Conservation (phyloP, 2,329 filamentous ascomycete genomes). For the Tolypocladium paradoxum region DNA sequence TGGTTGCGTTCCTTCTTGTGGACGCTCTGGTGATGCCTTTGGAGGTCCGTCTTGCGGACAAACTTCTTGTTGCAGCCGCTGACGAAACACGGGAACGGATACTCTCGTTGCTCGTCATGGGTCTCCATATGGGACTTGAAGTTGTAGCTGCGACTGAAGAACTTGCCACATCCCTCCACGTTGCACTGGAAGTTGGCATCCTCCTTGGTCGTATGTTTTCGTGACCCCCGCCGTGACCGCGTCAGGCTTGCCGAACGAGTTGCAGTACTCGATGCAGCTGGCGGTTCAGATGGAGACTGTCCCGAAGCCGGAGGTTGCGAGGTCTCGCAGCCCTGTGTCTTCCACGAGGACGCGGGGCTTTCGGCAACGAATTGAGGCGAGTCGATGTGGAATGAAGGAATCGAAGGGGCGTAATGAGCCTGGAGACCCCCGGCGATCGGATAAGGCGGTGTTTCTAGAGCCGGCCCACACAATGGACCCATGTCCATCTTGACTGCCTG, state of each 20-base stretch:
- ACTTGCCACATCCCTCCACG: conserved; percentile 59
- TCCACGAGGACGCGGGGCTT: not conserved
- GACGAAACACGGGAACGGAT: conserved; percentile 57
- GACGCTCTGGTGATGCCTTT: conserved; percentile 52
- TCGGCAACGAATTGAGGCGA: not conserved
- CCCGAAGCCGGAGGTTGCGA: not conserved
- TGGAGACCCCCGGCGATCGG: not conserved
- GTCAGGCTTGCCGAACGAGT: not conserved
- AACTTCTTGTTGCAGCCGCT: conserved; percentile 63
- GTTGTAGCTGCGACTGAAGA: conserved; percentile 78
- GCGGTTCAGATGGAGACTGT: not conserved
- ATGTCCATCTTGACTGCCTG: not conserved
- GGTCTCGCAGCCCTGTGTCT: not conserved
- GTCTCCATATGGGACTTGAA: conserved; percentile 79
- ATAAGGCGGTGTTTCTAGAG: not conserved
- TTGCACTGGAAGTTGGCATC: conserved; percentile 63
- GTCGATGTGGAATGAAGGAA: not conserved
- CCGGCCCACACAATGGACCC: not conserved
- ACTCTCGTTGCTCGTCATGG: conserved; percentile 63
- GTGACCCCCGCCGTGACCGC: conserved; percentile 16
- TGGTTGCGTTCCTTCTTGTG: conserved; percentile 64
- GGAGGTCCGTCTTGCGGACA: conserved; percentile 71
- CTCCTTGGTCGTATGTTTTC: conserved; percentile 51
- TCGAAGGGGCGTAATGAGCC: not conserved
- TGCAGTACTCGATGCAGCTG: not conserved